Percentiles rank a stretch among this genome's conserved stretches.
phyloP scores from a whole-genome alignment of 2,329 filamentous ascomycete genomes.

The Pseudocercospora ulei region DNA sequence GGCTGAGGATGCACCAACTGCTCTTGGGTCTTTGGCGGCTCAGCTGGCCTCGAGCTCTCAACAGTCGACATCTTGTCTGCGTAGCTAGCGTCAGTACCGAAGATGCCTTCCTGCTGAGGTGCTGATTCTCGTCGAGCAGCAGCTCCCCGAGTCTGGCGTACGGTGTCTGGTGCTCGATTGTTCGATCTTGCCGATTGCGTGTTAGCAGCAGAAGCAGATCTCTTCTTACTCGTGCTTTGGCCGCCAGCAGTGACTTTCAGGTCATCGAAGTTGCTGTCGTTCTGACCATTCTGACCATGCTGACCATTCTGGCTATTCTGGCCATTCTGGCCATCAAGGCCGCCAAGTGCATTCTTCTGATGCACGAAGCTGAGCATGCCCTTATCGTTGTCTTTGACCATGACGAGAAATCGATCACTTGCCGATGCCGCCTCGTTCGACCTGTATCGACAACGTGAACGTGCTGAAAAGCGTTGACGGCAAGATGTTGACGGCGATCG shows the following conservation, averaged over 20 bases:
- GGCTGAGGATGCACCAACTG: constrained; percentile 2
- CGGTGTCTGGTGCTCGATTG: background rate
- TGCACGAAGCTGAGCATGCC: constrained; percentile 13
- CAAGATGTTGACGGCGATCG: background rate
- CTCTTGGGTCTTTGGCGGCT: background rate
- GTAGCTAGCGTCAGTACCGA: constrained; percentile 16
- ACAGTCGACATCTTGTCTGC: constrained; percentile 10
- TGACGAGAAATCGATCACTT: background rate
- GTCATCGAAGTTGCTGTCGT: background rate
- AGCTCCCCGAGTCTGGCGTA: background rate
- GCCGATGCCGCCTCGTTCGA: no score
- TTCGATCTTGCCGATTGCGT: background rate
- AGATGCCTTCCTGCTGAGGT: background rate
- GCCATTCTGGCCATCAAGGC: background rate
- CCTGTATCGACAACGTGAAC: no score
- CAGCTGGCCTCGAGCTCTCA: background rate
- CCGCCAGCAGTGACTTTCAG: constrained; percentile 3
- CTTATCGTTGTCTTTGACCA: constrained; percentile 2
- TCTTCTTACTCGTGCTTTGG: background rate
- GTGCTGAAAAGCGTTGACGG: no score
- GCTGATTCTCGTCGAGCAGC: background rate
- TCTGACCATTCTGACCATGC: constrained; percentile 1
- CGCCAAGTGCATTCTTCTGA: constrained; percentile 6
- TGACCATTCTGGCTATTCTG: constrained; percentile 2
- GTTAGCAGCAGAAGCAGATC: constrained; percentile 1